phyloP scores from a whole-genome alignment of 306 rosid species.

The Rosa chinensis region DNA sequence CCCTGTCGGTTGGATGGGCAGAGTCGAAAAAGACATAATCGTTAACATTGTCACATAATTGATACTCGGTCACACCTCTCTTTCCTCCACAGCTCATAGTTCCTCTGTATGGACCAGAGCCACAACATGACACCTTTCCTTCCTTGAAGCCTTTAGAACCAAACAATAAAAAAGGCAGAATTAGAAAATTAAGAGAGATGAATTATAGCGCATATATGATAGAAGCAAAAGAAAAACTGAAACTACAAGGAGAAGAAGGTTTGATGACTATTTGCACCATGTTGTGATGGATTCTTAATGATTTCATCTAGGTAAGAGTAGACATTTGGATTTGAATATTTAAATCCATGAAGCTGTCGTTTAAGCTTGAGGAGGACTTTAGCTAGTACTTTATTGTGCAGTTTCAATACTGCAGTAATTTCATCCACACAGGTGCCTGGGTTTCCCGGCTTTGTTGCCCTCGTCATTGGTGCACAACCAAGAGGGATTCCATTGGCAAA shows the following conservation, averaged over 20 bases:
- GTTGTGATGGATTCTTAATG: conserved; percentile 27
- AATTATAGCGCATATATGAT: not conserved
- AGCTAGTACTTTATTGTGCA: conserved; percentile 20
- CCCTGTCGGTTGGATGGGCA: conserved; percentile 25
- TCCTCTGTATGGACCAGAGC: conserved; percentile 32
- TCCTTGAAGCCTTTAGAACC: conserved; percentile 32
- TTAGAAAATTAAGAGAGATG: not conserved
- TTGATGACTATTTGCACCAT: conserved; percentile 7
- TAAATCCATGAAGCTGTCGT: conserved; percentile 17
- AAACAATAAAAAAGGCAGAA: not conserved
- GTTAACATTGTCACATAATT: conserved; percentile 32
- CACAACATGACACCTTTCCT: conserved; percentile 32
- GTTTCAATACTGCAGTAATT: not conserved
- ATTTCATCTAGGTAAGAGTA: conserved; percentile 9
- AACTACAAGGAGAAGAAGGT: too few species aligned
- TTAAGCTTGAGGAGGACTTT: not conserved
- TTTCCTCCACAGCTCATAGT: conserved; percentile 28
- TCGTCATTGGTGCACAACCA: conserved; percentile 5
- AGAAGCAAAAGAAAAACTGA: not conserved
- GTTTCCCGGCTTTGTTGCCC: not conserved
- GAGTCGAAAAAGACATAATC: conserved; percentile 47
- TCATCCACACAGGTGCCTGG: conserved; percentile 19
- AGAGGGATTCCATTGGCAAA: conserved; percentile 4
- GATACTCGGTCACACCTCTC: conserved; percentile 30
- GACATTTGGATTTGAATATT: conserved; percentile 12